phyloP scores from a whole-genome alignment of 2,329 filamentous ascomycete species.

The Colletotrichum sp. region DNA sequence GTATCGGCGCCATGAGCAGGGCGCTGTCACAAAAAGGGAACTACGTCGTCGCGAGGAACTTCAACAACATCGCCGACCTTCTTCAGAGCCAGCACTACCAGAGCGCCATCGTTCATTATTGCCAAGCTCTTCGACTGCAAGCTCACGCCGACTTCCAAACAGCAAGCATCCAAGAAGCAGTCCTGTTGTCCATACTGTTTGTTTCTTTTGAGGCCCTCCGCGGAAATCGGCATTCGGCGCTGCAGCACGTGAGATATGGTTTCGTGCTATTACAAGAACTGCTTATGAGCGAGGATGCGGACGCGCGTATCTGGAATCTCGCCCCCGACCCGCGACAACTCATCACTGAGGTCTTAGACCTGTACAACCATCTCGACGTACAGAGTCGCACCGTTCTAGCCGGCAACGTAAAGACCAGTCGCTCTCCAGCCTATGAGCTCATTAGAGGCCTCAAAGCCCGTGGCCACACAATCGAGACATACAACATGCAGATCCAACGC shows the following conservation, averaged over 20 bases:
- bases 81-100: conserved; percentile 31
- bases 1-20: conserved; percentile 42
- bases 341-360: conserved; percentile 15
- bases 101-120: conserved; percentile 45
- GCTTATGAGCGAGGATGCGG: neutral
- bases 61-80: conserved; percentile 1
- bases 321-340: conserved; percentile 15
- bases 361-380: conserved; percentile 11
- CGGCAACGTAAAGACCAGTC: neutral
- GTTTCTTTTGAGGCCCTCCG: conserved; percentile 46
- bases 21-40: conserved; percentile 23
- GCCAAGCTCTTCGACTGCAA: conserved; percentile 44
- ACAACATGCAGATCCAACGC: conserved; percentile 18
- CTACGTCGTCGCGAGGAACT: conserved; percentile 10
- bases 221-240: conserved; percentile 42
- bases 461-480: conserved; percentile 13
- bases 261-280: conserved; percentile 27
- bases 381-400: conserved; percentile 17
- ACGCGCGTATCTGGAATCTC: conserved; percentile 12
- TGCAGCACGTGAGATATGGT: conserved; percentile 45
- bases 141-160: conserved; percentile 38
- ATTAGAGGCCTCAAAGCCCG: conserved; percentile 5
- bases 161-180: conserved; percentile 41
- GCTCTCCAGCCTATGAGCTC: conserved; percentile 8
- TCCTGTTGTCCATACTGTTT: conserved; percentile 44